phyloP scores from a whole-genome alignment of 768 basidiomycete genomes.

The Lyophyllum semitale region DNA sequence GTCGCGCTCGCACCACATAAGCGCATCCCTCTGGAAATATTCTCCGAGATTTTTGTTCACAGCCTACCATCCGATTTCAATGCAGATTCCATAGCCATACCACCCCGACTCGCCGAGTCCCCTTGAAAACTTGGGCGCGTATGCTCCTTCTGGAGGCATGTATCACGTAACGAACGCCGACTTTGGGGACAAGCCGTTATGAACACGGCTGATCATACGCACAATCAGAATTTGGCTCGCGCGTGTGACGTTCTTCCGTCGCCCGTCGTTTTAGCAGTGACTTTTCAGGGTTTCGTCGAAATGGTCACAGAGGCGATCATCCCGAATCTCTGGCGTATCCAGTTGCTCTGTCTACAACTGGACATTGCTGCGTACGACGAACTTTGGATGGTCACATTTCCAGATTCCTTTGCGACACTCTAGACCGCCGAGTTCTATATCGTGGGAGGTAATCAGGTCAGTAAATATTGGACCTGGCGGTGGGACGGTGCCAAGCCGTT shows the following conservation, averaged over 20 bases:
- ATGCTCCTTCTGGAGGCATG: slow-evolving; percentile 8
- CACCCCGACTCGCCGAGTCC: not conserved
- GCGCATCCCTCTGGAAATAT: not conserved
- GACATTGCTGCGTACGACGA: not conserved
- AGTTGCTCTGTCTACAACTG: slow-evolving; percentile 4
- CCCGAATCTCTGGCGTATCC: slow-evolving; percentile 8
- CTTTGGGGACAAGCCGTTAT: slow-evolving; percentile 6
- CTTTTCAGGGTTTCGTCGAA: not conserved
- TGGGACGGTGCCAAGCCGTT: not conserved
- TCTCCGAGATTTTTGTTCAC: not conserved
- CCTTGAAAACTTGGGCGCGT: slow-evolving; percentile 12
- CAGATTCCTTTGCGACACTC: slow-evolving; percentile 3
- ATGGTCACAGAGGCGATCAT: not conserved
- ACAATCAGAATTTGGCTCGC: not conserved
- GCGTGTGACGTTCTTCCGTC: slow-evolving; percentile 11
- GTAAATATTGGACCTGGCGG: not conserved
- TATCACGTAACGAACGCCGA: slow-evolving; percentile 8
- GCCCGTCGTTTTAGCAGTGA: not conserved
- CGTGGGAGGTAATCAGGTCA: not conserved
- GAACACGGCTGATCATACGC: not conserved
- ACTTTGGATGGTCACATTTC: not conserved
- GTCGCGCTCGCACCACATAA: not conserved
- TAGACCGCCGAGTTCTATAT: not conserved
- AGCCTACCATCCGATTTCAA: not conserved
- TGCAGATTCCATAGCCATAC: not conserved